Conservation (phyloP, 2,329 filamentous ascomycete genomes). For the Fusarium transvaalense region DNA sequence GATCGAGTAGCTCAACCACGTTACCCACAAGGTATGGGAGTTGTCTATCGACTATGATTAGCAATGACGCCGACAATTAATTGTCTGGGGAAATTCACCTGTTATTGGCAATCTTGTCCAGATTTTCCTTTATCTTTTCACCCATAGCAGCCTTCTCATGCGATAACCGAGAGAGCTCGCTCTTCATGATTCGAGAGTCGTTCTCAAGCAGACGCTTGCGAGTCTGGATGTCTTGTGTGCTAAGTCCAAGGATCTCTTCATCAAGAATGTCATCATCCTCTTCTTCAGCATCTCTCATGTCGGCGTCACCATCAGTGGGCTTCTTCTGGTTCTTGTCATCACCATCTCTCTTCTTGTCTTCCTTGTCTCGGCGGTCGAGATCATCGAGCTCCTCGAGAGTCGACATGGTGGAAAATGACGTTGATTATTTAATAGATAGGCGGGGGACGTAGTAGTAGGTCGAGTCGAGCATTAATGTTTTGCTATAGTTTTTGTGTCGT, state of each 20-base stretch:
- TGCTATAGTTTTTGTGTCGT: conserved; percentile 2
- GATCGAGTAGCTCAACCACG: conserved; percentile 95
- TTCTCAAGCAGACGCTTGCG: conserved; percentile 94
- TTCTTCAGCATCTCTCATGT: conserved; percentile 87
- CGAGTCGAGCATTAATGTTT: neutral
- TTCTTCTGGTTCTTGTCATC: conserved; percentile 55
- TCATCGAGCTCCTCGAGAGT: conserved; percentile 93
- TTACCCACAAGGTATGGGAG: conserved; percentile 98
- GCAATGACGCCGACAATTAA: neutral
- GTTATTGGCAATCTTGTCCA: conserved; percentile 99
- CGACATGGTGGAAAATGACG: conserved; percentile 71
- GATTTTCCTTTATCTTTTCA: conserved; percentile 99
- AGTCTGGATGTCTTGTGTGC: conserved; percentile 94
- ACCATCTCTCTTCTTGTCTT: conserved; percentile 68
- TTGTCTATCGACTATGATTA: conserved; percentile 72
- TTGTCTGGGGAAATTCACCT: conserved; percentile 67
- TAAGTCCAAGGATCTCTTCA: conserved; percentile 91
- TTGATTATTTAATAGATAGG: conserved; percentile 3
- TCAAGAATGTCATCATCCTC: conserved; percentile 87
- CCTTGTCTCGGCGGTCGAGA: conserved; percentile 82
- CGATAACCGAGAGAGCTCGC: conserved; percentile 91
- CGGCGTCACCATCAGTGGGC: conserved; percentile 79
- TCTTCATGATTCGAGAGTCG: conserved; percentile 98
- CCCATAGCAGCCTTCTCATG: conserved; percentile 97
- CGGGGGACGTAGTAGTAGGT: neutral